Conservation (phyloP, 139 green algal genomes). For the Chlamydomonas sp. region DNA sequence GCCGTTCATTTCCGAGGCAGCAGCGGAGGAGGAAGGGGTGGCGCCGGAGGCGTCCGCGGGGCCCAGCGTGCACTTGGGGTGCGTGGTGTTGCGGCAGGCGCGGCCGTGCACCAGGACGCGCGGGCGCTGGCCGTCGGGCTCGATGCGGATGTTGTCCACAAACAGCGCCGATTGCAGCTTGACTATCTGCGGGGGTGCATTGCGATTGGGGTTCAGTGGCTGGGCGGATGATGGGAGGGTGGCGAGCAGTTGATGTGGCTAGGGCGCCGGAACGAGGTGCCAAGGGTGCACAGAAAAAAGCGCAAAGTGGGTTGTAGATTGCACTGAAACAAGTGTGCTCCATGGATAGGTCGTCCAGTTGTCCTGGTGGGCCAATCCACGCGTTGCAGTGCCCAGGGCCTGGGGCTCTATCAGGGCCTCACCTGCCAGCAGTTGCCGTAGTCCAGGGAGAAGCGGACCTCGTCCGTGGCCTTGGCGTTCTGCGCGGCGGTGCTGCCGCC, state of each 20-base stretch:
- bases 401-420: background rate
- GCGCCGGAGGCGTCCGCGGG: background rate
- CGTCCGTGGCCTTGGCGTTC: background rate
- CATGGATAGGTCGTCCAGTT: background rate
- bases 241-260: background rate
- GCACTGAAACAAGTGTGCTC: too few species aligned
- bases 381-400: background rate
- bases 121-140: conserved; percentile 71
- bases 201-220: too few species aligned
- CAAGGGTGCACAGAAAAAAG: background rate
- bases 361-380: too few species aligned
- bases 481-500: background rate
- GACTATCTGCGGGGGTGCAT: conserved; percentile 48
- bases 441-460: conserved; percentile 84
- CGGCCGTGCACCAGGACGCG: conserved; percentile 89
- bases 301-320: too few species aligned
- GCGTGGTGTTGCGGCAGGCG: conserved; percentile 62
- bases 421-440: conserved; percentile 87
- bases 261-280: too few species aligned
- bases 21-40: background rate
- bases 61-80: conserved; percentile 65
- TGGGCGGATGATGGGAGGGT: too few species aligned
- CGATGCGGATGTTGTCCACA: conserved; percentile 92
- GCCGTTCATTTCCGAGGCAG: conserved; percentile 17
- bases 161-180: conserved; percentile 74